A percentile compares a stretch with the other conserved stretches of the same genome.
phyloP scores from a whole-genome alignment of 2,329 filamentous ascomycete genomes.

The Parastagonospora nodorum region DNA sequence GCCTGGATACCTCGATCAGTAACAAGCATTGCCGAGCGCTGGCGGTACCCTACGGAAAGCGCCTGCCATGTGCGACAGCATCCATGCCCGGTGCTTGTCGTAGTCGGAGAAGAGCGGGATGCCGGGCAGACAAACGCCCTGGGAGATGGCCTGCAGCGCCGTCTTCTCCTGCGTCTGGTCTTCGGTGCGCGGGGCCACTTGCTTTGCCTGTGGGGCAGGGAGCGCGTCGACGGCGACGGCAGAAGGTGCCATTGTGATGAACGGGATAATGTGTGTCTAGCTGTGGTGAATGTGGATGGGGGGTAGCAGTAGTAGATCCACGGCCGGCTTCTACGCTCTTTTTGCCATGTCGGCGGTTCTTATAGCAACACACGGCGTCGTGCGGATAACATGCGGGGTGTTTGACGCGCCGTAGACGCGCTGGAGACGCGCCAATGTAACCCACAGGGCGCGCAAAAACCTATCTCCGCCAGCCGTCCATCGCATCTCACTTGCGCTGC shows the following conservation, averaged over 20 bases:
- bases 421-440: too few relatives aligned
- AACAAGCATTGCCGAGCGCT: too few relatives aligned
- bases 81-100: conserved; percentile 65
- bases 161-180: conserved; percentile 35
- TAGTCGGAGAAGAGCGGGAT: conserved; percentile 62
- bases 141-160: conserved; percentile 51
- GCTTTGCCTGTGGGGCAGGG: conserved; percentile 17
- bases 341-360: too few relatives aligned
- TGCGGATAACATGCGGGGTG: too few relatives aligned
- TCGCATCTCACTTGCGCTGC: too few relatives aligned
- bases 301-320: too few relatives aligned
- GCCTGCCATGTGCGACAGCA: conserved; percentile 67
- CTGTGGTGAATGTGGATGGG: not conserved
- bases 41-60: conserved; percentile 60
- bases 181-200: conserved; percentile 23
- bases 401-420: too few relatives aligned
- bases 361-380: too few relatives aligned
- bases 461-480: too few relatives aligned
- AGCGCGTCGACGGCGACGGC: conserved; percentile 21
- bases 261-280: not conserved
- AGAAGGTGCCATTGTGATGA: conserved; percentile 38
- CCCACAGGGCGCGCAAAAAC: too few relatives aligned
- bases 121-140: conserved; percentile 55
- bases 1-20: conserved; percentile 17
- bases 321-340: too few relatives aligned